A percentile compares a stretch with the other conserved stretches of the same genome.
Conservation (phyloP, 768 basidiomycete species). For the Russula griseocarnosa region DNA sequence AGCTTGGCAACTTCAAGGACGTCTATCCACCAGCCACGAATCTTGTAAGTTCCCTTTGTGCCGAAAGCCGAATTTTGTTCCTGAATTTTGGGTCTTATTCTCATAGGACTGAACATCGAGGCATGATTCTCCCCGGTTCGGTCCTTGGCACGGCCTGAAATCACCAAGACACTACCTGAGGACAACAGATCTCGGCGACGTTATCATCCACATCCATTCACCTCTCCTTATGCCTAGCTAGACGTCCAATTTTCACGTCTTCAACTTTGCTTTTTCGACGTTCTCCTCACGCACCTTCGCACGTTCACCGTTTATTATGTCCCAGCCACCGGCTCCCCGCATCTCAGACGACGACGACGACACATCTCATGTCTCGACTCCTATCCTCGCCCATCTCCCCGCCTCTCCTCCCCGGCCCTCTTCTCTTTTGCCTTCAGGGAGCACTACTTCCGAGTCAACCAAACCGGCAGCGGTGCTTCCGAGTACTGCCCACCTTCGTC, state of each 20-base stretch:
- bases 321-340: conserved; percentile 14
- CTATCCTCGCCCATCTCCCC: conserved; percentile 16
- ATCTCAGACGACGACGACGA: conserved; percentile 27
- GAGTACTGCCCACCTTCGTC: conserved; percentile 22
- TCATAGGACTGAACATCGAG: not conserved
- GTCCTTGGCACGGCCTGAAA: conserved; percentile 11
- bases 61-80: not conserved
- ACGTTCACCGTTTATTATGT: conserved; percentile 14
- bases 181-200: conserved; percentile 5
- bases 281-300: conserved; percentile 8
- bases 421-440: conserved; percentile 1
- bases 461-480: conserved; percentile 7
- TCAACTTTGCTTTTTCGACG: conserved; percentile 9
- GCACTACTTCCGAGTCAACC: not conserved
- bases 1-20: conserved; percentile 14
- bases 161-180: conserved; percentile 10
- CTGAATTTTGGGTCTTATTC: not conserved
- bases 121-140: conserved; percentile 4
- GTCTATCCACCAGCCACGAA: not conserved
- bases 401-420: conserved; percentile 5
- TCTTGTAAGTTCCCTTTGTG: conserved; percentile 10
- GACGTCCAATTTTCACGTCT: conserved; percentile 3
- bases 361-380: conserved; percentile 27
- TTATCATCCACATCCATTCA: not conserved
- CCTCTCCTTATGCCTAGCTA: conserved; percentile 19